A percentile compares a stretch with the other conserved stretches of the same genome.
These are phyloP conservation scores for Psidium guajava DNA, from an alignment of 345 rosid genomes.

Conservation along the genomic window DNA sequence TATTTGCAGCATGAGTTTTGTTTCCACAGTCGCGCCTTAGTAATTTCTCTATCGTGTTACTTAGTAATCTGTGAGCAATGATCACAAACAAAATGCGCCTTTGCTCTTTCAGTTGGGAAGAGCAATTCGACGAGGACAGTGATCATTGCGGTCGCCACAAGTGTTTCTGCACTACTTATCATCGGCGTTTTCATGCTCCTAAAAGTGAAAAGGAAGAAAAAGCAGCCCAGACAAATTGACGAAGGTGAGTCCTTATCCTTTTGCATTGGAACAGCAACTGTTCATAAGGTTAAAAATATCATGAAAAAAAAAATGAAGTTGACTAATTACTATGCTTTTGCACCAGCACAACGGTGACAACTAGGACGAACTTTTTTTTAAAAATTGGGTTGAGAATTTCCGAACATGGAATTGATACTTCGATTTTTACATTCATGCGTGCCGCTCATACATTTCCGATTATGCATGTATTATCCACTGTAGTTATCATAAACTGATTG, in stretches of 20 bases:
- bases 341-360: neutral
- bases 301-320: neutral
- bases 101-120: neutral
- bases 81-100: neutral
- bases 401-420: neutral
- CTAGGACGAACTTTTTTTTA: too few relatives aligned
- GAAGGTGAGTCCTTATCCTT: neutral
- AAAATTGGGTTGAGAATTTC: neutral
- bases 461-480: neutral
- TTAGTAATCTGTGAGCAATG: too few relatives aligned
- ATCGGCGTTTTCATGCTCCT: conserved; percentile 1
- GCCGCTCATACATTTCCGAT: neutral
- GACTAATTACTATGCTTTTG: neutral
- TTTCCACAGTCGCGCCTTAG: too few relatives aligned
- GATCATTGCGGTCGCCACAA: neutral
- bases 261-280: neutral
- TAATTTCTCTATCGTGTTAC: too few relatives aligned
- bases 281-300: neutral
- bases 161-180: conserved; percentile 19
- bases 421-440: neutral
- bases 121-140: neutral
- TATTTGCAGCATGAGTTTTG: too few relatives aligned
- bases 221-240: neutral
- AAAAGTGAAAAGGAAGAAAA: neutral
- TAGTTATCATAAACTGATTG: neutral